Evolutionary conservation across 2,329 filamentous ascomycete species (phyloP).

Genomic region (Fusarium zealandicum): DNA sequence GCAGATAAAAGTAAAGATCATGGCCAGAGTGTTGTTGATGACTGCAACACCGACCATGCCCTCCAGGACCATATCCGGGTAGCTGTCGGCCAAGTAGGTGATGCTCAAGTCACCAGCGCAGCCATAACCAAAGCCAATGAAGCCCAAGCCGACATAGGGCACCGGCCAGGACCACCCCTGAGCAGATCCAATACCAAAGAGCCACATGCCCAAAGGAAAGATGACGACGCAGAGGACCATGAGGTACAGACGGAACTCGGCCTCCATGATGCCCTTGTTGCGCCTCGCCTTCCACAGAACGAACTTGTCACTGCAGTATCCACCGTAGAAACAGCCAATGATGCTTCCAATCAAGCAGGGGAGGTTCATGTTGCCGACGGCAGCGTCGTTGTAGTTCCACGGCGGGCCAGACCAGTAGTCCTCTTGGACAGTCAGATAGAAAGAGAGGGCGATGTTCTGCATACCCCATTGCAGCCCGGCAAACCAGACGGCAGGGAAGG

Average conservation of each 20-base stretch:
- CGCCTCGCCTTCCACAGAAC: constrained; percentile 62
- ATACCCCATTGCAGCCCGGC: constrained; percentile 66
- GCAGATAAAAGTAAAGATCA: constrained; percentile 61
- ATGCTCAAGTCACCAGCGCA: constrained; percentile 64
- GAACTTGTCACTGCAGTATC: constrained; percentile 63
- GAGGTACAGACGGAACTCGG: constrained; percentile 61
- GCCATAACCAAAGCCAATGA: constrained; percentile 67
- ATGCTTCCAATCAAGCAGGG: constrained; percentile 62
- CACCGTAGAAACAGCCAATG: constrained; percentile 64
- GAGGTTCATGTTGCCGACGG: constrained; percentile 65
- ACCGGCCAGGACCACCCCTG: constrained; percentile 60
- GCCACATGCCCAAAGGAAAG: constrained; percentile 58
- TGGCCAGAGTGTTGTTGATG: constrained; percentile 63
- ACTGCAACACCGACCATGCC: constrained; percentile 66
- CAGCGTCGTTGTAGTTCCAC: constrained; percentile 62
- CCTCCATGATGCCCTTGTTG: constrained; percentile 62
- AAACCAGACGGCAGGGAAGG: constrained; percentile 64
- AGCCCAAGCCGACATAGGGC: constrained; percentile 62
- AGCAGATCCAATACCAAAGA: constrained; percentile 61
- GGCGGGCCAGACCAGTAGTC: constrained; percentile 61
- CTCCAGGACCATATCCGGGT: constrained; percentile 64
- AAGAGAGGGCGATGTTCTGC: constrained; percentile 66
- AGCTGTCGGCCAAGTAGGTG: constrained; percentile 63
- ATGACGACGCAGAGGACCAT: constrained; percentile 58
- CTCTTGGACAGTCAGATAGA: constrained; percentile 65